Evolutionary conservation across 129 eudicot species (phyloP).

Genomic region (Arctium lappa): DNA sequence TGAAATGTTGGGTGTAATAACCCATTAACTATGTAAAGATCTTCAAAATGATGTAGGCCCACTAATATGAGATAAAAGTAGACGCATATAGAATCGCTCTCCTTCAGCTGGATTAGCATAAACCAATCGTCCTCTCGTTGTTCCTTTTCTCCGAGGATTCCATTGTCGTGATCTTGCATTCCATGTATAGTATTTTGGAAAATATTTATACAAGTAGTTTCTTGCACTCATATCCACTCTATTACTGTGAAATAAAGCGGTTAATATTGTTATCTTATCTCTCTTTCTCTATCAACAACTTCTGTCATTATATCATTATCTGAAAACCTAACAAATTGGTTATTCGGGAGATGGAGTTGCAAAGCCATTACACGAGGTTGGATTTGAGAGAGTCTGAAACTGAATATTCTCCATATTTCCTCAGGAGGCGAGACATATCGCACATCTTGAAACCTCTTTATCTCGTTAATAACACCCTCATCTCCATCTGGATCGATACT

Average conservation of each 20-base stretch:
- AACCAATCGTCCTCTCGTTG: neutral
- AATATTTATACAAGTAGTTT: constrained; percentile 10
- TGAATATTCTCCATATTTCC: neutral
- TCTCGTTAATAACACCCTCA: neutral
- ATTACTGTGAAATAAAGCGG: neutral
- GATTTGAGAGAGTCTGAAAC: neutral
- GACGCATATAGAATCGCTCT: no score
- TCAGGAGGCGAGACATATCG: neutral
- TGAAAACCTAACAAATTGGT: neutral
- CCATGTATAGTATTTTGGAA: neutral
- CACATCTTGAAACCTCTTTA: neutral
- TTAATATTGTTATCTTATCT: neutral
- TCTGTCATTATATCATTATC: neutral
- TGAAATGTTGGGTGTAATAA: no score
- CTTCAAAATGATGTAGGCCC: no score
- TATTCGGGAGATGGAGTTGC: neutral
- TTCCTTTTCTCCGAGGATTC: neutral
- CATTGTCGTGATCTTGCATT: no score
- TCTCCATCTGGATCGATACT: no score
- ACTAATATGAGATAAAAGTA: no score
- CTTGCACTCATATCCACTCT: neutral
- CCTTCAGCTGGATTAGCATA: constrained; percentile 6
- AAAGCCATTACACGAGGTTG: neutral
- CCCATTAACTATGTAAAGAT: no score
- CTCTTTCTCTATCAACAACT: neutral